Evolutionary conservation across 805 yeast species (phyloP), one percentile per base, ranked within the genome.

Genomic region (Metschnikowia lunata): DNA sequence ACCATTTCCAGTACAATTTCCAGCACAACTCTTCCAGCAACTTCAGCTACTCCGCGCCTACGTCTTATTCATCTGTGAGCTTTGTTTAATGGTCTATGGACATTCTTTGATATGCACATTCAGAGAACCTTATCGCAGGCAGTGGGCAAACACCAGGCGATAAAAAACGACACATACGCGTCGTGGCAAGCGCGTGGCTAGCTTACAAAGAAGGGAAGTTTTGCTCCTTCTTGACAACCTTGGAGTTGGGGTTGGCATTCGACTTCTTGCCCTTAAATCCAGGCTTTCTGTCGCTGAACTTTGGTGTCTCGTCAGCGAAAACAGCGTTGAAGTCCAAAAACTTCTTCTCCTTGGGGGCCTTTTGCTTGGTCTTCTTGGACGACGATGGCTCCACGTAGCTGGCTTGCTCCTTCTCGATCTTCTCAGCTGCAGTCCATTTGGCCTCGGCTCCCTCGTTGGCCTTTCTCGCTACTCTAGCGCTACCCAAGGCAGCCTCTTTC

Each of bases 291-390:
- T 47, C 54, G 41, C 36, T 37, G 41, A 45, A 42, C 40, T 41
- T 46, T 56, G 67, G 56, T 48, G 61, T 64, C 51, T 76, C 74
- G 59, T 82, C 89, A 57, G 84, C 74, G 64, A 84, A 85, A 51
- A 78, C 70, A 50, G 90, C 85, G 58, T 81, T 82, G 58, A 87
- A 74, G 55, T 87, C 91, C 63, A 89, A 75, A 64, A 75, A 71
- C 62, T 72, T 77, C 84, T 88, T 88, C 69, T 85, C 85, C 82
- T 90, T 90, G 67, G 74, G 77, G 53, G 82, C 76, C 80, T 88
- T 89, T 63, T 75, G 62, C 72, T 80, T 84, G 61, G 71, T 59
- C 67, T 78, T 78, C 83, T 88, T 88, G 64, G 73, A 66, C 64
- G 74, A 72, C 60, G 88, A 67, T 46, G 87, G 74, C 47, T 75